phyloP scores from a whole-genome alignment of 306 rosid genomes.

The Lathyrus tuberosus region DNA sequence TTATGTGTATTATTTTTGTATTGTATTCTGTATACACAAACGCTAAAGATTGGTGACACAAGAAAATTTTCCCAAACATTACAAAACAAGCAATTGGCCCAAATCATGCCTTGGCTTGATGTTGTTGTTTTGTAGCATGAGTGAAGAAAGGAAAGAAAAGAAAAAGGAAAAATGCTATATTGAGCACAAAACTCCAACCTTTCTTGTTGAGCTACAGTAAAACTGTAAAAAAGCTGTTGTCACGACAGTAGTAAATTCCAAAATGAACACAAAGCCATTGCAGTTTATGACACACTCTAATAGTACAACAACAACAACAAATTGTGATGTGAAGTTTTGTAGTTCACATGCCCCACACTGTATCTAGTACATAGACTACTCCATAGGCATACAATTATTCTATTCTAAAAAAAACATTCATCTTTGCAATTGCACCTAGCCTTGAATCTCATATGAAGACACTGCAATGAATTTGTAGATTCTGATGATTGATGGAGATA shows the following conservation, averaged over 20 bases:
- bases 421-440: conserved; percentile 14
- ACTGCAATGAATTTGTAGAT: conserved; percentile 1
- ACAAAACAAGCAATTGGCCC: conserved; percentile 36
- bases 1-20: conserved; percentile 1
- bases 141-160: neutral
- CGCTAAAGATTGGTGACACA: conserved; percentile 37
- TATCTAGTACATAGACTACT: conserved; percentile 34
- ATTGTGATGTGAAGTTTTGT: conserved; percentile 45
- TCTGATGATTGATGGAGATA: conserved; percentile 23
- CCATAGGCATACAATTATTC: conserved; percentile 36
- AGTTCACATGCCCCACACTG: conserved; percentile 47
- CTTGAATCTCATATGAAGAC: conserved; percentile 38
- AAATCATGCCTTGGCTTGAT: conserved; percentile 30
- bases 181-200: neutral
- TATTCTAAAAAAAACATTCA: conserved; percentile 24
- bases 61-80: conserved; percentile 35
- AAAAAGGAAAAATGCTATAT: conserved; percentile 4
- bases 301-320: conserved; percentile 41
- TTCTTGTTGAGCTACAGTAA: conserved; percentile 40
- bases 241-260: conserved; percentile 44
- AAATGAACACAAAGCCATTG: conserved; percentile 39
- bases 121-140: conserved; percentile 36
- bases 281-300: conserved; percentile 40
- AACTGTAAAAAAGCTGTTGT: conserved; percentile 42
- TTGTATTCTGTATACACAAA: conserved; percentile 4